phyloP scores from a whole-genome alignment of 805 yeast species.

The Spathaspora girioi region DNA sequence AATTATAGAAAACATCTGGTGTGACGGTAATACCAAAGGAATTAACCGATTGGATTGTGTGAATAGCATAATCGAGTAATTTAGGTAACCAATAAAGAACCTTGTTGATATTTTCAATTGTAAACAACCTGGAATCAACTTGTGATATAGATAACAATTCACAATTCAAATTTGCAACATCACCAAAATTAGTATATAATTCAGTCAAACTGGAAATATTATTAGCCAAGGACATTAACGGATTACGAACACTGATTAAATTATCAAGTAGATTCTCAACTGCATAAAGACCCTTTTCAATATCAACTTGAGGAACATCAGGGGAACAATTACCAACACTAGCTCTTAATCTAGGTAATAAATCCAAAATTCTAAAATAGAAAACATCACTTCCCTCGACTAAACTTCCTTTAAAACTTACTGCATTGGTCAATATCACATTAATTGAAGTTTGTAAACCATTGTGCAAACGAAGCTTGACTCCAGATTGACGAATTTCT shows the following conservation, averaged over 20 bases:
- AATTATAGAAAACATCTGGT: constrained; percentile 12
- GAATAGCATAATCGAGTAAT: constrained; percentile 31
- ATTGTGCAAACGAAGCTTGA: constrained; percentile 60
- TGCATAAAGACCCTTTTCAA: constrained; percentile 72
- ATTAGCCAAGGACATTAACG: constrained; percentile 34
- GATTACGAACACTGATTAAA: constrained; percentile 51
- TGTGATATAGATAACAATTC: constrained; percentile 12
- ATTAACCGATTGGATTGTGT: constrained; percentile 11
- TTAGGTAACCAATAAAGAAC: constrained; percentile 31
- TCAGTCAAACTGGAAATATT: constrained; percentile 14
- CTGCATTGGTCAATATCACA: constrained; percentile 53
- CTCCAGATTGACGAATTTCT: constrained; percentile 73
- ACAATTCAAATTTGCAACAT: constrained; percentile 9
- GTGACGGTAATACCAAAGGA: constrained; percentile 8
- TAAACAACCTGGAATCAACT: constrained; percentile 16
- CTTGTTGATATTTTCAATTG: constrained; percentile 13
- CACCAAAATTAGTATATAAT: constrained; percentile 7
- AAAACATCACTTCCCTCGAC: constrained; percentile 44
- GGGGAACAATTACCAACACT: constrained; percentile 57
- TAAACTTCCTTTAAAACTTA: constrained; percentile 33
- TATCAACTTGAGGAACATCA: constrained; percentile 73
- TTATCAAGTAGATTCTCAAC: constrained; percentile 66
- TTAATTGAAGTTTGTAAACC: constrained; percentile 69
- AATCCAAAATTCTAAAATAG: constrained; percentile 70
- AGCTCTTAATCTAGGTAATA: constrained; percentile 74